Conservation (phyloP, 371 early-diverging fungal genomes). For the Phascolomyces articulosus region DNA sequence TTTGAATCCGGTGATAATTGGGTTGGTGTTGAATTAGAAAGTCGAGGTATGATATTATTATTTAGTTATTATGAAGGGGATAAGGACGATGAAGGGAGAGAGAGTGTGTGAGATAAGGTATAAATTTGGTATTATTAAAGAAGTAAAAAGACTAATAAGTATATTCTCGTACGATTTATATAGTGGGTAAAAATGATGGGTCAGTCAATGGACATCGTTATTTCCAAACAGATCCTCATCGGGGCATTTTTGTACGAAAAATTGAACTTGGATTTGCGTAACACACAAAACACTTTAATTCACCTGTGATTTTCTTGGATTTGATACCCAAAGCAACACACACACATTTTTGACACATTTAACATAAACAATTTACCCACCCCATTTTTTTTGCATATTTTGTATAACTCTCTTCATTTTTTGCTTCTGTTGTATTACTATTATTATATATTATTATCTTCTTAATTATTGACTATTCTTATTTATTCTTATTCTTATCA, state of each 20-base stretch:
- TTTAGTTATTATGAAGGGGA: background rate
- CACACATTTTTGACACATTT: too few relatives aligned
- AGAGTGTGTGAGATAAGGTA: too few relatives aligned
- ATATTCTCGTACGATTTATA: background rate
- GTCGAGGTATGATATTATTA: constrained; percentile 33
- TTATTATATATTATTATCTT: too few relatives aligned
- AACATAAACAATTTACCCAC: too few relatives aligned
- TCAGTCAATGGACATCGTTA: constrained; percentile 28
- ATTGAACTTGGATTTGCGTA: constrained; percentile 12
- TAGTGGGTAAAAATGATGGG: constrained; percentile 38
- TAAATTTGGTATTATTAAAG: background rate
- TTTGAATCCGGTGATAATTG: constrained; percentile 32
- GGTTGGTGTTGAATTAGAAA: constrained; percentile 47
- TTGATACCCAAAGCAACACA: constrained; percentile 2
- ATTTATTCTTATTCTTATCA: too few relatives aligned
- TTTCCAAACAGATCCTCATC: constrained; percentile 29
- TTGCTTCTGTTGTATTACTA: too few relatives aligned
- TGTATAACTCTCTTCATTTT: too few relatives aligned
- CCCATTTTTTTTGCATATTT: too few relatives aligned
- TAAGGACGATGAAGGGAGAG: background rate
- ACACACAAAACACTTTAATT: background rate
- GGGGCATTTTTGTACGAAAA: constrained; percentile 27
- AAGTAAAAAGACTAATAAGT: background rate
- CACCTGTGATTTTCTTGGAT: too few relatives aligned
- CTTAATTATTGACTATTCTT: too few relatives aligned